Base-by-base conservation (phyloP, 1,139 yeast species). In the Kodamaea plutei region DNA sequence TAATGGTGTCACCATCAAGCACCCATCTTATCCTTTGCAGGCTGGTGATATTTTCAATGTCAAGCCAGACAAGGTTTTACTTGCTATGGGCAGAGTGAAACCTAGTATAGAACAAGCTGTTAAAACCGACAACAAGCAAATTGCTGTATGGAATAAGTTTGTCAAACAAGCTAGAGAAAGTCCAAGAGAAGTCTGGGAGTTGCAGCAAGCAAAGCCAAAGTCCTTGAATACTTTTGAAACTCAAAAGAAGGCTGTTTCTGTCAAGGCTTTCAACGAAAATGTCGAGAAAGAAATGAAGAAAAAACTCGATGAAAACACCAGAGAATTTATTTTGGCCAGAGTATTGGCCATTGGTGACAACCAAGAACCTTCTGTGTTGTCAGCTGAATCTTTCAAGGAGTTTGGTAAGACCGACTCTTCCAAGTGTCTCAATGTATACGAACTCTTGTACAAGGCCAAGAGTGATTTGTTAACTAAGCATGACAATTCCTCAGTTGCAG, bases 1-100 rank as follows among this genome's bases (percentile, higher is more conserved):
- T 20, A 91, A 91, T 53, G 96, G 96, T 6, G 74, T 76, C 14
- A 55, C 67, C 13, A 81, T 89, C 39, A 77, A 72, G 45, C 88
- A 84, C 45, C 95, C 97, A 4, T 79, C 89, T 3, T 89, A 71
- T 55, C 77, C 82, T 5, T 69, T 91, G 47, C 65, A 73, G 39
- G 76, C 91, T 7, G 98, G 98, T 24, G 98, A 91, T 57, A 64
- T 89, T 28, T 88, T 89, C 59, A 69, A 79, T 38, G 95, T 89
- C 23, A 76, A 73, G 33, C 96, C 97, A 4, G 91, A 81, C 41
- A 81, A 83, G 44, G 97, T 88, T 6, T 65, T 93, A 35, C 72
- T 72, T 42, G 96, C 96, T 5, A 63, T 88, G 59, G 97, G 97
- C 40, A 75, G 84, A 37, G 64, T 70, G 38, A 89, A 88, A 58